Conservation (phyloP, 2,329 filamentous ascomycete species). For the Pestalotiopsis sp. region DNA sequence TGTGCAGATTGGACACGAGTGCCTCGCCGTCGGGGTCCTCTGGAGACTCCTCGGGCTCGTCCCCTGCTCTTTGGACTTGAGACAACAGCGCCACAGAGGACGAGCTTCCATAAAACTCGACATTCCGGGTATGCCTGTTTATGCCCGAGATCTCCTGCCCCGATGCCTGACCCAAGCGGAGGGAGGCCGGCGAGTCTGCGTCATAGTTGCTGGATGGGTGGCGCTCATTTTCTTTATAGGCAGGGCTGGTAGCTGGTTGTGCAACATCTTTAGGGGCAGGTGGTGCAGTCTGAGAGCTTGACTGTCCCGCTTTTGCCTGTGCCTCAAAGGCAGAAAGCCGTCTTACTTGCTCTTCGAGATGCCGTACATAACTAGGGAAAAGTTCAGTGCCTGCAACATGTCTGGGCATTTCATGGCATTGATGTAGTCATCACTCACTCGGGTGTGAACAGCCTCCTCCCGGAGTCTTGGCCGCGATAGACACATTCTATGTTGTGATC, state of each 20-base stretch:
- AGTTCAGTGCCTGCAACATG: background rate
- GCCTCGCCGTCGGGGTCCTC: slow-evolving; percentile 30
- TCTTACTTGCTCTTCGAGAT: slow-evolving; percentile 24
- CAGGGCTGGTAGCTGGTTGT: slow-evolving; percentile 17
- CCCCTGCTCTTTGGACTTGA: slow-evolving; percentile 34
- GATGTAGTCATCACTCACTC: slow-evolving; percentile 16
- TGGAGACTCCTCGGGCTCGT: slow-evolving; percentile 15
- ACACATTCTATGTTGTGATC: slow-evolving; percentile 26
- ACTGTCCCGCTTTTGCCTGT: background rate
- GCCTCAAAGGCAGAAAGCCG: slow-evolving; percentile 13
- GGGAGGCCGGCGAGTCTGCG: background rate
- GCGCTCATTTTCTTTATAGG: slow-evolving; percentile 15
- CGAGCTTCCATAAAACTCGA: slow-evolving; percentile 49
- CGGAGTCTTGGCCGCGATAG: slow-evolving; percentile 25
- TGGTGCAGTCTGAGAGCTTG: slow-evolving; percentile 8
- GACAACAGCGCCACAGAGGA: slow-evolving; percentile 45
- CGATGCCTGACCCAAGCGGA: background rate
- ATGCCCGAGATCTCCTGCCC: slow-evolving; percentile 41
- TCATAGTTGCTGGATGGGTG: background rate
- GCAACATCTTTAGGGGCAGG: slow-evolving; percentile 6
- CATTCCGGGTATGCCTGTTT: slow-evolving; percentile 43
- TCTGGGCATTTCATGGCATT: background rate
- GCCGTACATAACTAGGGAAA: slow-evolving; percentile 13
- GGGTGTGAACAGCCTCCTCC: slow-evolving; percentile 19
- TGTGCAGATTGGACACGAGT: slow-evolving; percentile 45